A percentile compares a stretch with the other conserved stretches of the same genome.
These are phyloP conservation scores for Phytophthora multivora DNA, from an alignment of 352 stramenopile species.

Conservation along the genomic window DNA sequence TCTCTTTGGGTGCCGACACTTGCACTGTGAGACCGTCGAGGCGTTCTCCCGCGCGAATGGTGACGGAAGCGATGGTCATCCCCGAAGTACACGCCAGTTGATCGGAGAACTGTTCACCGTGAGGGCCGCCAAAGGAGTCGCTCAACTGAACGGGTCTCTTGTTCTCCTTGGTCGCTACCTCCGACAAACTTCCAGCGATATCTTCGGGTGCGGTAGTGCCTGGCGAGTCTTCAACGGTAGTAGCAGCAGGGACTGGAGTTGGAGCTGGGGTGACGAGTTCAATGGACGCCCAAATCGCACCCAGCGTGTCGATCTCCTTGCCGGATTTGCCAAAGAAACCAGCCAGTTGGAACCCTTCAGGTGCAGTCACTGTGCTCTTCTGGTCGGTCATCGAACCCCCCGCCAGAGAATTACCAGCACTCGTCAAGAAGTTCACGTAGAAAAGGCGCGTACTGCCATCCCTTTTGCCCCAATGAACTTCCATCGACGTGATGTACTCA, in stretches of 20 bases:
- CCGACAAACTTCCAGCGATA: conserved; percentile 27
- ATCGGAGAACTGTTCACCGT: conserved; percentile 46
- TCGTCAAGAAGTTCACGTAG: conserved; percentile 32
- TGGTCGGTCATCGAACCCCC: conserved; percentile 22
- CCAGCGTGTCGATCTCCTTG: conserved; percentile 25
- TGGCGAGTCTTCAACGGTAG: conserved; percentile 14
- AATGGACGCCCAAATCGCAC: conserved; percentile 27
- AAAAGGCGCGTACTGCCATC: conserved; percentile 22
- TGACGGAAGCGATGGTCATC: conserved; percentile 30
- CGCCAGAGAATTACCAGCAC: conserved; percentile 19
- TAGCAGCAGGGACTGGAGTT: conserved; percentile 14
- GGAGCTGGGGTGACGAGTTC: conserved; percentile 20
- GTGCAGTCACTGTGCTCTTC: conserved; percentile 20
- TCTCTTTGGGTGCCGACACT: conserved; percentile 15
- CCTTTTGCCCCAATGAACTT: conserved; percentile 32
- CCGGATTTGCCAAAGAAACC: conserved; percentile 20
- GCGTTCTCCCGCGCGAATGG: conserved; percentile 28
- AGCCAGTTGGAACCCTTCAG: conserved; percentile 26
- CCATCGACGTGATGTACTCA: conserved; percentile 36
- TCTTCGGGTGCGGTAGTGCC: conserved; percentile 16
- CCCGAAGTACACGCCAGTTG: conserved; percentile 26
- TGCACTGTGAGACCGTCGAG: conserved; percentile 16
- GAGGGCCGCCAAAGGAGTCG: conserved; percentile 41
- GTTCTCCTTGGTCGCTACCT: conserved; percentile 14
- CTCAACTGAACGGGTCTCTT: conserved; percentile 34